Base-by-base conservation (phyloP, 345 rosid genomes). In the Aquilaria malaccensis region DNA sequence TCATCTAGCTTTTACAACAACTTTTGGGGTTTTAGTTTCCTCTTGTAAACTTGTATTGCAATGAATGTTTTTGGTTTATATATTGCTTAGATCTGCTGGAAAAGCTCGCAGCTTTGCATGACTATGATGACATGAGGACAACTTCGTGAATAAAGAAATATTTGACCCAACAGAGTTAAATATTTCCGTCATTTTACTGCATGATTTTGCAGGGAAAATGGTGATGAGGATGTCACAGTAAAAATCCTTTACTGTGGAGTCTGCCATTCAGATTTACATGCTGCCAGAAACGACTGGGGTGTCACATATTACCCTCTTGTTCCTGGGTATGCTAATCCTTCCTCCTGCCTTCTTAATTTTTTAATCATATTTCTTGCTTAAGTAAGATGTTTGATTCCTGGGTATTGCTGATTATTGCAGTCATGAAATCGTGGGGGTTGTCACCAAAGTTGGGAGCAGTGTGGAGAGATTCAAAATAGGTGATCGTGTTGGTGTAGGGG, bases 401-500 rank as follows among this genome's bases (percentile, higher is more conserved):
- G 61, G 47, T 10, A 0, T 15, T 33, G 2, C 10, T 54, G 50
- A 41, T 13, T 52, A 50, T 30, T 61, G 48, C 82, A 91, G 96
- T 74, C 97, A 91, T 72, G 97, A 91, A 66, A 85, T 91, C 10
- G 94, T 81, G 48, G 97, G 97, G 41, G 63, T 72, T 0, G 96
- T 80, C 50, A 80, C 85, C 52, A 79, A 79, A 67, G 70, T 75
- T 11, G 97, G 97, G 13, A 79, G 67, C 7, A 84, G 79, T 12
- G 97, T 91, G 72, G 59, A 63, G 15, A 85, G 80, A 55, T 88
- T 88, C 79, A 85, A 79, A 67, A 78, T 56, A 49, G 91, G 84
- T 4, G 91, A 88, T 10, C 71, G 76, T 51, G 97, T 88, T 33
- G 94, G 96, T 37, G 96, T 88, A 10, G 98, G 96, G 11, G 91